phyloP scores from a whole-genome alignment of 352 stramenopile species.

The Pythium apleroticum region DNA sequence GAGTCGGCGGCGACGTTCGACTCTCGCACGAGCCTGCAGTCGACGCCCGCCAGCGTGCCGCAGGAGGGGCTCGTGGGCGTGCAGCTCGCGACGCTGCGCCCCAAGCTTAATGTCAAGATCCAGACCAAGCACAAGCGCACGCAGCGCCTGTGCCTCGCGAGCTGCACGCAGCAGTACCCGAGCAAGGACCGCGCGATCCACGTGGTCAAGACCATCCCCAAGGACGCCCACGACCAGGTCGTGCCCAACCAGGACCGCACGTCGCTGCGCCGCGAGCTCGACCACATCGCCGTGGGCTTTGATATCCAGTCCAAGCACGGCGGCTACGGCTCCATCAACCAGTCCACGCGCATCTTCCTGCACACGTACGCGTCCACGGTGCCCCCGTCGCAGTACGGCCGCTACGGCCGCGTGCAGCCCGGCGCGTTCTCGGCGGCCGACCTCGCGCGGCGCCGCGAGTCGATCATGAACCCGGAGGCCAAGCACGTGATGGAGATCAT shows the following conservation, averaged over 20 bases:
- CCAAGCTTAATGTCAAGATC: constrained; percentile 8
- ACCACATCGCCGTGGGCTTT: constrained; percentile 55
- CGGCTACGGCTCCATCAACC: constrained; percentile 27
- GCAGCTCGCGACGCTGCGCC: constrained; percentile 9
- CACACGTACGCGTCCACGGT: constrained; percentile 53
- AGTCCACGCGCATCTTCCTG: constrained; percentile 44
- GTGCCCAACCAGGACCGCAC: constrained; percentile 43
- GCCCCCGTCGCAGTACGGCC: constrained; percentile 25
- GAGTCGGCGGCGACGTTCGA: constrained; percentile 27
- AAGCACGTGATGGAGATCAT: constrained; percentile 37
- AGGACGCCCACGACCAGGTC: constrained; percentile 49
- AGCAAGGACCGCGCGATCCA: constrained; percentile 44
- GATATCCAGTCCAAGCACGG: constrained; percentile 39
- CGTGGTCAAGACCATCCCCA: constrained; percentile 56
- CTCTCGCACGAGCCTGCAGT: background rate
- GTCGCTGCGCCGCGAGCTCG: constrained; percentile 36
- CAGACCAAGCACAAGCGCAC: constrained; percentile 32
- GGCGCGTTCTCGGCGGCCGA: background rate
- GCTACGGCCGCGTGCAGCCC: background rate
- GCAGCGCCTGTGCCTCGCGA: constrained; percentile 51
- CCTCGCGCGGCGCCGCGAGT: constrained; percentile 18
- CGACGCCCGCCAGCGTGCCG: background rate
- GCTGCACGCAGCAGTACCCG: constrained; percentile 41
- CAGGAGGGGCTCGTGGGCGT: constrained; percentile 13
- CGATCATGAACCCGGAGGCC: constrained; percentile 46